Evolutionary conservation across 169 alveolate genomes (phyloP), one percentile per base, ranked within the genome.

Genomic region (Cryptosporidium viatorum): DNA sequence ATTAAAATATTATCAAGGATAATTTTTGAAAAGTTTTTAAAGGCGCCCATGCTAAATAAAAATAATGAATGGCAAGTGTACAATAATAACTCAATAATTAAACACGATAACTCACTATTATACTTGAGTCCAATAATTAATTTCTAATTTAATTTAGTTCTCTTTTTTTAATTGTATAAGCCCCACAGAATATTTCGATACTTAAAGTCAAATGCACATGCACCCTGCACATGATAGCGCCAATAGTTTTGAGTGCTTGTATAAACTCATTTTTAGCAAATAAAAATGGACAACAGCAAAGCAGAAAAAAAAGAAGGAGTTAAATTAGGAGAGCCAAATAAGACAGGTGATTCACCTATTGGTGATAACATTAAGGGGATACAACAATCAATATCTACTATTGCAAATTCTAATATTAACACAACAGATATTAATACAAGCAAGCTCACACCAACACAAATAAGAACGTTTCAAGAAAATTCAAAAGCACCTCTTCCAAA

Each of bases 181-280:
- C 67, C 67, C 67, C 67, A 55, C 67, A 21, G 6, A 26, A 55
- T 7, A 8, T 14, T 31, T 52, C 86, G 86, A 51, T 73, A 73
- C 86, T 73, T 14, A 6, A 10, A 51, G 12, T 65, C 50, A 69
- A 73, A 52, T 73, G 71, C 86, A 73, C 86, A 73, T 73, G 86
- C 86, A 73, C 86, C 86, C 86, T 73, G 48, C 86, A 73, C 86
- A 73, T 55, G 86, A 39, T 26, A 12, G 51, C 86, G 86, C 71
- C 67, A 62, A 52, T 12, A 18, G 50, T 45, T 8, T 48, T 73
- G 35, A 52, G 31, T 73, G 21, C 55, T 52, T 14, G 14, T 70
- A 26, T 50, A 23, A 23, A 10, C 18, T 9, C 6, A 70, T n/a
- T 39, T 41, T 16, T 41, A 23, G 45, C 14, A 16, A 48, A 18